Percentiles rank a stretch among this genome's conserved stretches.
These are phyloP conservation scores for Cercospora sp. DNA, from an alignment of 2,329 filamentous ascomycete genomes.

Conservation along the genomic window DNA sequence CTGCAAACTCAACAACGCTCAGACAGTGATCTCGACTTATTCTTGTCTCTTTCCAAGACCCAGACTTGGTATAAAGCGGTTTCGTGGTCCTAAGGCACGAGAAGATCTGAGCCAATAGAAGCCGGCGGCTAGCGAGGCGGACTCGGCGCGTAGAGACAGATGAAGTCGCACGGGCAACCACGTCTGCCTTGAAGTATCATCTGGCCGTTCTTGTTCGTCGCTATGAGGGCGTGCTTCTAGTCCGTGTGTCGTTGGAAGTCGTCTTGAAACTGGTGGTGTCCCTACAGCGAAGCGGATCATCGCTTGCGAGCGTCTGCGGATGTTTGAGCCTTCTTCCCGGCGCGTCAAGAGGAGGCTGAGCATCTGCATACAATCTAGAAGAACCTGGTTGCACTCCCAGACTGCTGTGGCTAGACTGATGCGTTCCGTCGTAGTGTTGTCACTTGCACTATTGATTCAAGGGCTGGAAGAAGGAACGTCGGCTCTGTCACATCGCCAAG, in stretches of 20 bases:
- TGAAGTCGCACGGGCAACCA: conserved; percentile 24
- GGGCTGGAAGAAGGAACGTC: not conserved
- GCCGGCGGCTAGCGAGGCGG: conserved; percentile 26
- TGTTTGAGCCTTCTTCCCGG: conserved; percentile 24
- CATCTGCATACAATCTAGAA: not conserved
- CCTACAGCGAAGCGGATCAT: conserved; percentile 7
- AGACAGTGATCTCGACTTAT: conserved; percentile 19
- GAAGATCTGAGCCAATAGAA: conserved; percentile 26
- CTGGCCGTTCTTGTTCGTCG: not conserved
- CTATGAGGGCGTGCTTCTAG: not conserved
- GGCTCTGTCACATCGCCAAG: not conserved
- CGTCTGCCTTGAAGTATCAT: not conserved
- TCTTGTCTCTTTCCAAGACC: conserved; percentile 20
- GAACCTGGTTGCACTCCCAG: not conserved
- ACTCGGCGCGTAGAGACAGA: conserved; percentile 27
- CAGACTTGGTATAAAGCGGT: conserved; percentile 20
- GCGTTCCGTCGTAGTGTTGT: not conserved
- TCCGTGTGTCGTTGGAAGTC: not conserved
- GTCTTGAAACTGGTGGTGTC: conserved; percentile 6
- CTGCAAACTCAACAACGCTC: not conserved
- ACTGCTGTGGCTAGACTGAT: not conserved
- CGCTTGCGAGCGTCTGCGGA: conserved; percentile 26
- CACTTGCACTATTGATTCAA: not conserved
- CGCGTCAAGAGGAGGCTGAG: conserved; percentile 18
- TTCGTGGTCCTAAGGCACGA: conserved; percentile 21